Percentiles rank a stretch among this genome's conserved stretches.
Evolutionary conservation across 352 stramenopile species (phyloP).

Genomic region (Aphanomyces invadans): DNA sequence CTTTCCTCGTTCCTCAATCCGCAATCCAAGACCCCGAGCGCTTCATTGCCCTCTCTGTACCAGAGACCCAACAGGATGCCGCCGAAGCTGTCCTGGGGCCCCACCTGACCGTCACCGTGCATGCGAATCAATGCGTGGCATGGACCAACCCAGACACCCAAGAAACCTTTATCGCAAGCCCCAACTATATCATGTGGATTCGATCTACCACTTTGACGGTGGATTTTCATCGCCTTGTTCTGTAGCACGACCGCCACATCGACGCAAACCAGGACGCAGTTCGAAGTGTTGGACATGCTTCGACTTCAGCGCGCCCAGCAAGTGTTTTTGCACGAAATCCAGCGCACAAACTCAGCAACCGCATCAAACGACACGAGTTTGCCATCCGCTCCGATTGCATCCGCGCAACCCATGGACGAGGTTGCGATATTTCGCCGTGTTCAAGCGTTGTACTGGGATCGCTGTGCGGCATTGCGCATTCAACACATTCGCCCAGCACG

Average conservation of each 20-base stretch:
- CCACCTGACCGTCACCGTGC: not conserved
- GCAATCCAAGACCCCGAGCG: conserved; percentile 46
- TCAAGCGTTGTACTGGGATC: conserved; percentile 75
- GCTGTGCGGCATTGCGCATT: conserved; percentile 59
- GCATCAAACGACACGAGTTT: not conserved
- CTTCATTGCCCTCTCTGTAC: conserved; percentile 7
- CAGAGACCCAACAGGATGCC: not conserved
- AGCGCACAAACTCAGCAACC: conserved; percentile 18
- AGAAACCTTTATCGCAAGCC: conserved; percentile 16
- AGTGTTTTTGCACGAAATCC: conserved; percentile 18
- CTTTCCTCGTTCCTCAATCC: conserved; percentile 57
- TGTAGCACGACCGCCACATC: not conserved
- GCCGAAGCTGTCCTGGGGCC: not conserved
- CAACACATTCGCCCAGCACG: conserved; percentile 38
- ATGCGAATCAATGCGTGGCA: conserved; percentile 4
- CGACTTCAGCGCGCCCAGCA: conserved; percentile 3
- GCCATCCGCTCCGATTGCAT: not conserved
- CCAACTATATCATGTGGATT: conserved; percentile 14
- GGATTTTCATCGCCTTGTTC: not conserved
- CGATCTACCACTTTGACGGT: not conserved
- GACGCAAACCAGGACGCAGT: not conserved
- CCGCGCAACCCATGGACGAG: not conserved
- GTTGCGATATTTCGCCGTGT: conserved; percentile 30
- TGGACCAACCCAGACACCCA: conserved; percentile 23
- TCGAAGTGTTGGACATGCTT: conserved; percentile 17